These are phyloP conservation scores for Fusarium sp. DNA, from an alignment of 2,329 filamentous ascomycete genomes.

Conservation along the genomic window DNA sequence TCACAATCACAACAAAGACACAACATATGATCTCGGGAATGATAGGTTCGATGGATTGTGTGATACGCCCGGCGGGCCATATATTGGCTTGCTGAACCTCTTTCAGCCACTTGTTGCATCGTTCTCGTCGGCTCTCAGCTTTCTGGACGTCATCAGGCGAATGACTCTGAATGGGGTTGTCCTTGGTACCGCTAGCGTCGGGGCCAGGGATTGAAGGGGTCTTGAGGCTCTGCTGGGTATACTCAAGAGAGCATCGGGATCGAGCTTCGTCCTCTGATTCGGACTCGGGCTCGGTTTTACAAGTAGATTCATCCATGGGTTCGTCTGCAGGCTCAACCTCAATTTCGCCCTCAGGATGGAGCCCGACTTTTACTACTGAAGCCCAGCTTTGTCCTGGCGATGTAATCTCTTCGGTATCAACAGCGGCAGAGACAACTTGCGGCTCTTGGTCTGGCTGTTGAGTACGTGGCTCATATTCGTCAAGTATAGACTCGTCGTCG, in stretches of 20 bases:
- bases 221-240: conserved; percentile 63
- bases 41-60: conserved; percentile 9
- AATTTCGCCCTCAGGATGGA: conserved; percentile 29
- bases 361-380: conserved; percentile 35
- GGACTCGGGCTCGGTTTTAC: conserved; percentile 48
- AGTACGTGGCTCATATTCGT: conserved; percentile 49
- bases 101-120: conserved; percentile 29
- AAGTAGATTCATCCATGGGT: conserved; percentile 18
- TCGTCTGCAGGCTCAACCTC: conserved; percentile 27
- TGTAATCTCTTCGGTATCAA: conserved; percentile 20
- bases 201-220: conserved; percentile 59
- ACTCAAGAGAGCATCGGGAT: conserved; percentile 60
- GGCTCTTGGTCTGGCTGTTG: conserved; percentile 19
- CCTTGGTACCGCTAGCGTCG: conserved; percentile 51
- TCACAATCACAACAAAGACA: conserved; percentile 45
- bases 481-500: conserved; percentile 58
- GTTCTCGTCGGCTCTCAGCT: conserved; percentile 18
- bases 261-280: conserved; percentile 60
- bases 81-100: conserved; percentile 29
- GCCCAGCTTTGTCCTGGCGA: conserved; percentile 32
- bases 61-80: conserved; percentile 31
- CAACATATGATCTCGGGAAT: conserved; percentile 43
- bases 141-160: conserved; percentile 20
- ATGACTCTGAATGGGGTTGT: conserved; percentile 25
- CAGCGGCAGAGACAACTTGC: conserved; percentile 28